Evolutionary conservation across 2,329 filamentous ascomycete genomes (phyloP).

Genomic region (Cephalotrichum gorgonifer): DNA sequence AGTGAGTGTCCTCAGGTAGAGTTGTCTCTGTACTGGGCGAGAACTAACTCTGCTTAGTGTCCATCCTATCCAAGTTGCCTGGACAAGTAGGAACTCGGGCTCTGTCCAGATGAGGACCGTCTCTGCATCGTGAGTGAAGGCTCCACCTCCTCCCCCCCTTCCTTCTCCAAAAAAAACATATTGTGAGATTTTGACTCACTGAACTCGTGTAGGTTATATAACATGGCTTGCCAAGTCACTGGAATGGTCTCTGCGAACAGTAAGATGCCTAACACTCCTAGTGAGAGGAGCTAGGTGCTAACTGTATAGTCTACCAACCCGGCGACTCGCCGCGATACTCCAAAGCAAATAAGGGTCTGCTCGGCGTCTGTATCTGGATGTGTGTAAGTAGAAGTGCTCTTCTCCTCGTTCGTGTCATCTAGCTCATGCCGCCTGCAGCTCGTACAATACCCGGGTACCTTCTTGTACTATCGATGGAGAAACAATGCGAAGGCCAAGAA

Average conservation of each 20-base stretch:
- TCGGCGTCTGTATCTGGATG: conserved; percentile 26
- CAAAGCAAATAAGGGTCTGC: conserved; percentile 25
- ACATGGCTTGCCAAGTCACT: conserved; percentile 30
- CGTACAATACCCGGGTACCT: conserved; percentile 24
- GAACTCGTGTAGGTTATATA: conserved; percentile 38
- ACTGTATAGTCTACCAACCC: conserved; percentile 21
- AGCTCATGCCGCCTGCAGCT: conserved; percentile 12
- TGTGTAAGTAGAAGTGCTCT: conserved; percentile 18
- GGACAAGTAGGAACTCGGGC: conserved; percentile 46
- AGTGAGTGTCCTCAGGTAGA: conserved; percentile 24
- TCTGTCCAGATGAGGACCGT: conserved; percentile 48
- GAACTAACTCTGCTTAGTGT: conserved; percentile 11
- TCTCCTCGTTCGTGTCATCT: not conserved
- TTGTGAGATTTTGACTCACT: too few relatives aligned
- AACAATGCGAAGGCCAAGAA: conserved; percentile 15
- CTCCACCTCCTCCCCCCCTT: not conserved
- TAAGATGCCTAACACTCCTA: conserved; percentile 9
- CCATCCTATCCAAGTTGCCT: conserved; percentile 49
- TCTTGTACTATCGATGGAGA: conserved; percentile 26
- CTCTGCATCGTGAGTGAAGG: conserved; percentile 20
- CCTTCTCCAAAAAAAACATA: not conserved
- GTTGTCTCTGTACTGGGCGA: too few relatives aligned
- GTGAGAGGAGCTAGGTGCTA: conserved; percentile 2
- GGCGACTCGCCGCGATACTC: conserved; percentile 22
- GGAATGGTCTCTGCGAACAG: conserved; percentile 27